Conservation (phyloP, 306 rosid species). For the Sophora flavescens region DNA sequence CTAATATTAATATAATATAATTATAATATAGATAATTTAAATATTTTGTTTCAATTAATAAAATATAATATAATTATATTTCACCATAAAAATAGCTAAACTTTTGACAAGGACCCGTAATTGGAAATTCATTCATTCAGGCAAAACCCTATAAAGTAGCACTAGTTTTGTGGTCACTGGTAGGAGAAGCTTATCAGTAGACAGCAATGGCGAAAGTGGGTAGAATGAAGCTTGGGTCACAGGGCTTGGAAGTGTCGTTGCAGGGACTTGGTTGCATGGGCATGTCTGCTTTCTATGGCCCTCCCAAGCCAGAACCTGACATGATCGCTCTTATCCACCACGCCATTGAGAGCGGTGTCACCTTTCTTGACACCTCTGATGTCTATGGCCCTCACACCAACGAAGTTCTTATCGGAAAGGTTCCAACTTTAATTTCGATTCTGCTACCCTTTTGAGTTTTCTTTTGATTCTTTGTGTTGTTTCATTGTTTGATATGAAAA, state of each 20-base stretch:
- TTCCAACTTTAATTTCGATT: not conserved
- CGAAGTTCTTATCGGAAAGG: slow-evolving; percentile 70
- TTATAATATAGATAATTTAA: too few species aligned
- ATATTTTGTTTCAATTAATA: too few species aligned
- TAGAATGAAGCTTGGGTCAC: slow-evolving; percentile 71
- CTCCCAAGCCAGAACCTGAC: slow-evolving; percentile 70
- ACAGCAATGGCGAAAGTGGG: slow-evolving; percentile 52
- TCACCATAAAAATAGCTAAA: too few species aligned
- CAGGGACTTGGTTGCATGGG: slow-evolving; percentile 84
- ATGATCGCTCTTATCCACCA: slow-evolving; percentile 74
- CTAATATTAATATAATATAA: too few species aligned
- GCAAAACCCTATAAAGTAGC: not conserved
- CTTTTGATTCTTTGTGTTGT: not conserved
- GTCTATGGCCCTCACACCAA: slow-evolving; percentile 71
- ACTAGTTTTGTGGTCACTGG: not conserved
- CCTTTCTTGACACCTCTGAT: slow-evolving; percentile 75
- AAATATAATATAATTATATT: too few species aligned
- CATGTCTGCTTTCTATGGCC: slow-evolving; percentile 73
- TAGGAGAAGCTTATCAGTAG: too few species aligned
- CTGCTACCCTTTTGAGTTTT: not conserved
- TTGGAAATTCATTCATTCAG: not conserved
- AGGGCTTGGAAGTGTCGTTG: slow-evolving; percentile 65
- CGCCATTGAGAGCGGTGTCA: slow-evolving; percentile 64
- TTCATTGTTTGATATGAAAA: too few species aligned
- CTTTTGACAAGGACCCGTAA: too few species aligned